A percentile compares a stretch with the other conserved stretches of the same genome.
These are phyloP conservation scores for Penicillium flavigenum DNA, from an alignment of 495 filamentous ascomycete genomes.

Conservation along the genomic window DNA sequence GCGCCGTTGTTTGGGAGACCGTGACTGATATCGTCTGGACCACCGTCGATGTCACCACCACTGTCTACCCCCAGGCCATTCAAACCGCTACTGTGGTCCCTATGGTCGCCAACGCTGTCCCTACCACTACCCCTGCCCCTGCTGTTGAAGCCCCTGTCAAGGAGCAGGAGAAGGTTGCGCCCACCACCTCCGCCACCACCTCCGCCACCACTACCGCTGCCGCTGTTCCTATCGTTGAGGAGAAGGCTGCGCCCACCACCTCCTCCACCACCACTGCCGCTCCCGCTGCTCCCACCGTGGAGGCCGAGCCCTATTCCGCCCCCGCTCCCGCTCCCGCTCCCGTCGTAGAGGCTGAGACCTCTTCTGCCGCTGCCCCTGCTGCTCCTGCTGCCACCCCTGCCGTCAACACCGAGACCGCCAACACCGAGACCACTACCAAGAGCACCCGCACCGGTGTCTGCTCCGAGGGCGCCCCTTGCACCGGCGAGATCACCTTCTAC, in stretches of 20 bases:
- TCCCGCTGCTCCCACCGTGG: conserved; percentile 10
- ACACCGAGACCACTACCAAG: conserved; percentile 20
- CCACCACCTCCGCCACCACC: conserved; percentile 18
- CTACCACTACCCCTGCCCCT: conserved; percentile 18
- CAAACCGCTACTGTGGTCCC: conserved; percentile 19
- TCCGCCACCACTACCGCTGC: conserved; percentile 14
- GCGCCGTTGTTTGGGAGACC: conserved; percentile 36
- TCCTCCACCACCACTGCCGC: conserved; percentile 12
- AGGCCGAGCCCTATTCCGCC: conserved; percentile 6
- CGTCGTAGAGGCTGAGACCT: conserved; percentile 15
- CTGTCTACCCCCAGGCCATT: conserved; percentile 33
- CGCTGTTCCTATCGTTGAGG: conserved; percentile 12
- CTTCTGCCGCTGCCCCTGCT: conserved; percentile 19
- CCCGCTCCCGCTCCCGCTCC: conserved; percentile 11
- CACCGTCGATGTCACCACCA: conserved; percentile 47
- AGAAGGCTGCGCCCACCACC: conserved; percentile 14
- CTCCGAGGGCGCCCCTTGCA: conserved; percentile 35
- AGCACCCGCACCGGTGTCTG: conserved; percentile 38
- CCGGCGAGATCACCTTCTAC: conserved; percentile 49
- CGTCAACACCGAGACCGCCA: conserved; percentile 9
- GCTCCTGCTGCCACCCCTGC: conserved; percentile 7
- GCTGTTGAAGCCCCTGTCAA: conserved; percentile 10
- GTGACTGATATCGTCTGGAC: conserved; percentile 41
- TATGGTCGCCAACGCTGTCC: conserved; percentile 13
- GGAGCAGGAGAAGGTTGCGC: conserved; percentile 12